A percentile compares a stretch with the other conserved stretches of the same genome.
Conservation (phyloP, 495 filamentous ascomycete species). For the Trichoderma virens region DNA sequence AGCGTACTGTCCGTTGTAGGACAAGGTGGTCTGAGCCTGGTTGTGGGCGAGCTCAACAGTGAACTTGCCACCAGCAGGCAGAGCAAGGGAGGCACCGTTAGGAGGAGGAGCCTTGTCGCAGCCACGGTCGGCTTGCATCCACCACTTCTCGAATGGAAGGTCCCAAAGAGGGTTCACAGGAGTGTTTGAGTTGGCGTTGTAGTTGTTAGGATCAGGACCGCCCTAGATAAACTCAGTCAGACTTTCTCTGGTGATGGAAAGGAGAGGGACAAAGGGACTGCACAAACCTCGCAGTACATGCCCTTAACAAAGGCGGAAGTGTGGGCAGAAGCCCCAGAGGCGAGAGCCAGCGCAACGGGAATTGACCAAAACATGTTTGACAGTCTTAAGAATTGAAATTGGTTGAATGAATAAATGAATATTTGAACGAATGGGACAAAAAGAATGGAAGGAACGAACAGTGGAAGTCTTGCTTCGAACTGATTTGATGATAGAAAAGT, state of each 20-base stretch:
- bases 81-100: constrained; percentile 34
- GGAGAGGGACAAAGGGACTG: constrained; percentile 6
- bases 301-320: constrained; percentile 37
- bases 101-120: constrained; percentile 37
- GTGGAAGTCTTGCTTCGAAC: not conserved
- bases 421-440: not conserved
- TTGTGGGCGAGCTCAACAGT: constrained; percentile 49
- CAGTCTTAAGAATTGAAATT: not conserved
- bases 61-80: constrained; percentile 47
- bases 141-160: constrained; percentile 37
- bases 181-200: constrained; percentile 35
- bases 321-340: constrained; percentile 29
- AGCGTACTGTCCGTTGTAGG: constrained; percentile 33
- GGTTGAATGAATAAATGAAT: not conserved
- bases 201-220: constrained; percentile 21
- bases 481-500: not conserved
- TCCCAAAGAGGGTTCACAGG: constrained; percentile 38
- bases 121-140: constrained; percentile 44
- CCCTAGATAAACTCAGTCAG: constrained; percentile 12
- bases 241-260: not conserved
- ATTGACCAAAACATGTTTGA: not conserved
- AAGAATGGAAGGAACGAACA: not conserved
- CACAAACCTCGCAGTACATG: constrained; percentile 37
- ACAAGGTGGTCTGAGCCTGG: constrained; percentile 40
- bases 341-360: constrained; percentile 15